These are phyloP conservation scores for Fremontodendron californicum DNA, from an alignment of 345 rosid species.

Conservation along the genomic window DNA sequence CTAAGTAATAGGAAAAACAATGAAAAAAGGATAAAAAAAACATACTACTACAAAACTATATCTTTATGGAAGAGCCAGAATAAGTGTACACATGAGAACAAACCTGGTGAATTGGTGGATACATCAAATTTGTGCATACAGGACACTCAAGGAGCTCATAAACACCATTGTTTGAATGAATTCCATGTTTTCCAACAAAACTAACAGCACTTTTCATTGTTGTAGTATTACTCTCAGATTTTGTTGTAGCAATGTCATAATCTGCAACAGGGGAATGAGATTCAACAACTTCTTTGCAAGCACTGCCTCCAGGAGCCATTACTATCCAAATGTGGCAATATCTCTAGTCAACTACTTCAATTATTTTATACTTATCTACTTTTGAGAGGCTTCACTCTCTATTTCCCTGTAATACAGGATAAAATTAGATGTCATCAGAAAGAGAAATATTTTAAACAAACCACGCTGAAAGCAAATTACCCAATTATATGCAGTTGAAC, in stretches of 20 bases:
- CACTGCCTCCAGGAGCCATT: conserved; percentile 46
- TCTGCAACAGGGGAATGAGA: conserved; percentile 23
- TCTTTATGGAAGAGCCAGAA: background rate
- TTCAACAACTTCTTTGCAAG: conserved; percentile 42
- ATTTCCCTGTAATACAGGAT: conserved; percentile 2
- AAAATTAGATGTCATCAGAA: background rate
- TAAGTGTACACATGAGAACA: background rate
- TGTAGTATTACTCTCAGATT: conserved; percentile 24
- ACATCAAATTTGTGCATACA: conserved; percentile 1
- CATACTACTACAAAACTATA: background rate
- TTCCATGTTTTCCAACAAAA: conserved; percentile 2
- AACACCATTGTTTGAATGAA: conserved; percentile 1
- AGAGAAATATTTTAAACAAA: background rate
- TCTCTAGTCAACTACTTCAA: background rate
- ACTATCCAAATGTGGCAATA: background rate
- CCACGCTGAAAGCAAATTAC: background rate
- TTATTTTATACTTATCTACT: background rate
- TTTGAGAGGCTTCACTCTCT: background rate
- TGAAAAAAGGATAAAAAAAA: background rate
- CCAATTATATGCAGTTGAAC: background rate
- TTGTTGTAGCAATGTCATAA: conserved; percentile 23
- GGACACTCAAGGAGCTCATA: conserved; percentile 8
- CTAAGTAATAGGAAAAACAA: background rate
- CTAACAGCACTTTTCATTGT: conserved; percentile 19
- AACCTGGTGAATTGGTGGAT: conserved; percentile 41